A percentile compares a stretch with the other conserved stretches of the same genome.
phyloP scores from a whole-genome alignment of 2,329 filamentous ascomycete genomes.

The Magnaporthiopsis poae region DNA sequence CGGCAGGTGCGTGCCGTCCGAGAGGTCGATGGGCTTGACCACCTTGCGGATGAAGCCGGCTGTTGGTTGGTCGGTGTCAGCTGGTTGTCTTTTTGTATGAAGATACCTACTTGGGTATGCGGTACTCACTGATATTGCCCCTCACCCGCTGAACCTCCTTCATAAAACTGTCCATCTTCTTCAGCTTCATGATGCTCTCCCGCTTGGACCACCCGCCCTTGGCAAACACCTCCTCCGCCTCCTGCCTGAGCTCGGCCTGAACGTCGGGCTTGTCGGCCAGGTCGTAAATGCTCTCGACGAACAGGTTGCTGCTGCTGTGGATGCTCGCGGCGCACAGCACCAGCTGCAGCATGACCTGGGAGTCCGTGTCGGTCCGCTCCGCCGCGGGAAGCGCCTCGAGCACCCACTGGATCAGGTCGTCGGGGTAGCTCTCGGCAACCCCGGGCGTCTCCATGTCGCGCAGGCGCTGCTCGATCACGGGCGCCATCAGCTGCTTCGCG shows the following conservation, averaged over 20 bases:
- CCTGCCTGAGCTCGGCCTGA: slow-evolving; percentile 37
- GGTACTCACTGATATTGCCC: slow-evolving; percentile 32
- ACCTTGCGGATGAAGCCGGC: slow-evolving; percentile 37
- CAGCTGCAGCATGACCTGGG: slow-evolving; percentile 34
- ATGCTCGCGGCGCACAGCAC: slow-evolving; percentile 34
- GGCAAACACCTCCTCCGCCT: slow-evolving; percentile 33
- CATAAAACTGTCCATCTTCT: slow-evolving; percentile 40
- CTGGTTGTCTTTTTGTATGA: slow-evolving; percentile 13
- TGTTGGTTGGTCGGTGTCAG: slow-evolving; percentile 11
- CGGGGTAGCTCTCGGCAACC: slow-evolving; percentile 23
- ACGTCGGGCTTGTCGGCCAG: slow-evolving; percentile 37
- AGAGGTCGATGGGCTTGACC: slow-evolving; percentile 33
- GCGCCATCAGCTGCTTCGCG: slow-evolving; percentile 33
- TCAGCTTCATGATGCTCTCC: slow-evolving; percentile 30
- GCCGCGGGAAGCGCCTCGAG: slow-evolving; percentile 29
- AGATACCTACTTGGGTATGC: neutral
- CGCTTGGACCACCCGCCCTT: slow-evolving; percentile 23
- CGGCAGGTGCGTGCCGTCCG: slow-evolving; percentile 34
- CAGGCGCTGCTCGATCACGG: slow-evolving; percentile 36
- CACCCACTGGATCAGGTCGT: slow-evolving; percentile 37
- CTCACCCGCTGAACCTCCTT: slow-evolving; percentile 31
- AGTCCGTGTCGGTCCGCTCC: slow-evolving; percentile 28
- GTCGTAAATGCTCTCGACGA: slow-evolving; percentile 41
- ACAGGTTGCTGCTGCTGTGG: slow-evolving; percentile 33
- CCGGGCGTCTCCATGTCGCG: slow-evolving; percentile 27